Base-by-base conservation (phyloP, 2,329 filamentous ascomycete genomes). In the Furcasterigmium furcatum region DNA sequence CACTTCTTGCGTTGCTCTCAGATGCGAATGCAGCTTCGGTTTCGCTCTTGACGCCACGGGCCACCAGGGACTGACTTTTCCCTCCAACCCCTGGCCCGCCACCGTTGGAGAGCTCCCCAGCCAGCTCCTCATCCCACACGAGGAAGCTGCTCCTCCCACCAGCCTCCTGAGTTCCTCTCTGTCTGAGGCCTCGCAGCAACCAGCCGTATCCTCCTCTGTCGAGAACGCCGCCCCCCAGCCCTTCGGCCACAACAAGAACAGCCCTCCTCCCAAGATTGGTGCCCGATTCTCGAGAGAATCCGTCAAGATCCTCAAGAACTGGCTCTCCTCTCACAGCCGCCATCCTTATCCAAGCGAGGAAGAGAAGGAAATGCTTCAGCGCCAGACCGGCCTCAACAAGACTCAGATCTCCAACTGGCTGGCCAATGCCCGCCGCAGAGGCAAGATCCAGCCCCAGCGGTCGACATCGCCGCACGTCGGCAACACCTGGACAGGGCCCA, bases 351-450 rank as follows among this genome's bases (percentile, higher is more conserved):
- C 91, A 5, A 91, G 82, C 27, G 90, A 95, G 36, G 84, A 90
- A 47, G 88, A 96, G 60, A 95, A 92, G 59, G 87, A 91, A 53
- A 78, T 82, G 50, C 73, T 96, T 21, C 86, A 90, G 64, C 76
- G 79, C 39, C 79, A 87, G 55, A 96, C 91, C 1, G 89, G 90
- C 8, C 74, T 96, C 34, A 91, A 82, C 62, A 82, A 88, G 57
- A 86, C 78, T 13, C 91, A 96, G 59, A 92, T 96, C 55, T 85
- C 85, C 10, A 95, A 95, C 62, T 96, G 91, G 91, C 80, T 96
- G 39, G 91, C 91, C 48, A 96, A 96, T 64, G 90, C 90, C 46
- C 83, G 91, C 36, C 82, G 91, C 46, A 79, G 91, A 51, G 85
- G 88, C 56, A 96, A 95, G 69, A 82, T 87, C 45, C 80, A 84